phyloP scores from a whole-genome alignment of 2,329 filamentous ascomycete genomes.

The Gnomoniopsis smithogilvyi region DNA sequence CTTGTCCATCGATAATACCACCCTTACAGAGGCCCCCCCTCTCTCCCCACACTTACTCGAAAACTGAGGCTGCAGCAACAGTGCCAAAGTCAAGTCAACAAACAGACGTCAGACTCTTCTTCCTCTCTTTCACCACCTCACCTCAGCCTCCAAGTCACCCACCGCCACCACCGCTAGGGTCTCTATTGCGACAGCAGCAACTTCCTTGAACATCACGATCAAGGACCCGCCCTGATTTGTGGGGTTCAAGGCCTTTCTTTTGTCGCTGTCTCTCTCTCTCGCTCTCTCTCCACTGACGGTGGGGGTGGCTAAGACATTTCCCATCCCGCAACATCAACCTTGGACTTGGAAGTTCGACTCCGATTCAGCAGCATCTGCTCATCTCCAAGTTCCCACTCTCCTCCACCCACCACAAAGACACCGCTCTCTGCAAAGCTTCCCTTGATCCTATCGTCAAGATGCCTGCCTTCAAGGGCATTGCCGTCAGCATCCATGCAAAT shows the following conservation, averaged over 20 bases:
- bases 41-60: background rate
- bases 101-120: slow-evolving; percentile 6
- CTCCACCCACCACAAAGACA: background rate
- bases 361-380: background rate
- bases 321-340: background rate
- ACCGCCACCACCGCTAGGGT: background rate
- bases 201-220: background rate
- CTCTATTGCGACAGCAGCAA: background rate
- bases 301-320: slow-evolving; percentile 1
- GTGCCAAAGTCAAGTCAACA: background rate
- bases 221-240: background rate
- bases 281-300: slow-evolving; percentile 1
- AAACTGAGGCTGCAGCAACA: background rate
- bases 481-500: slow-evolving; percentile 89
- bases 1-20: background rate
- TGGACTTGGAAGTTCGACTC: slow-evolving; percentile 1
- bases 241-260: background rate
- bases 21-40: background rate
- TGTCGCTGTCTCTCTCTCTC: no score
- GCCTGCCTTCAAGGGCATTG: slow-evolving; percentile 99
- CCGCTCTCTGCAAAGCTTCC: background rate
- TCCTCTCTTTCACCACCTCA: background rate
- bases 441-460: slow-evolving; percentile 37
- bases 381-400: background rate
- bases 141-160: background rate